A percentile compares a stretch with the other conserved stretches of the same genome.
Conservation (phyloP, 2,329 filamentous ascomycete species). For the Simplicillium sp. region DNA sequence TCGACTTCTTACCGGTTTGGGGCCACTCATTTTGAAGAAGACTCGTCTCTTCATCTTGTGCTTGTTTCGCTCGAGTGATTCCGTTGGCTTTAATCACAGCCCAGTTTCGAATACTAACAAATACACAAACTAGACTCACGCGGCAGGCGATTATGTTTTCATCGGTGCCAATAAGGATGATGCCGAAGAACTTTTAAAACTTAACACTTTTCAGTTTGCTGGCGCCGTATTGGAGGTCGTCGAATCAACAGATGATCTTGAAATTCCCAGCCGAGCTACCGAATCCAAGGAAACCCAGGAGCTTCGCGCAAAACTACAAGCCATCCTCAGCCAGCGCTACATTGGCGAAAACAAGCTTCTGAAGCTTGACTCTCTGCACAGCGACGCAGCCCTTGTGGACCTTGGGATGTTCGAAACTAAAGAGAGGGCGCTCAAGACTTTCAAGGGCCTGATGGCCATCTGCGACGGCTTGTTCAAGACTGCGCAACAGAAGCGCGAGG, state of each 20-base stretch:
- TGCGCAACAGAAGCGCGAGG: conserved; percentile 61
- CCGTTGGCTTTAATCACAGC: conserved; percentile 1
- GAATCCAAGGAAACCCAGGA: conserved; percentile 46
- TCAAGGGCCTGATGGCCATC: conserved; percentile 83
- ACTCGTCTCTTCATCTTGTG: conserved; percentile 36
- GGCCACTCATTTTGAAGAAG: conserved; percentile 35
- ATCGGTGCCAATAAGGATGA: conserved; percentile 58
- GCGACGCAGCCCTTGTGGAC: conserved; percentile 60
- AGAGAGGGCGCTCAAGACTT: conserved; percentile 73
- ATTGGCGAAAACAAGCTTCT: conserved; percentile 62
- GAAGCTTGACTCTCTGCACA: conserved; percentile 68
- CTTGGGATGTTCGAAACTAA: conserved; percentile 68
- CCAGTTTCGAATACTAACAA: conserved; percentile 46
- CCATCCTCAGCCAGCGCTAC: conserved; percentile 69
- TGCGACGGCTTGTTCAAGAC: conserved; percentile 71
- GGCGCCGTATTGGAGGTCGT: conserved; percentile 50
- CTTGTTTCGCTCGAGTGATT: conserved; percentile 3
- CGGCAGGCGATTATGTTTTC: conserved; percentile 60
- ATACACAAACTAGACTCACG: conserved; percentile 57
- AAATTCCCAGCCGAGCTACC: conserved; percentile 24
- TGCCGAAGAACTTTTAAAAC: conserved; percentile 52
- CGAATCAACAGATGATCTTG: conserved; percentile 32
- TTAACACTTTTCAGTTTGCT: conserved; percentile 62
- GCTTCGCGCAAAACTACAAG: conserved; percentile 58
- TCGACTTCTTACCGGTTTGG: conserved; percentile 1